Percentiles rank a stretch among this genome's conserved stretches.
phyloP scores from a whole-genome alignment of 1,139 yeast species.

The Groenewaldozyma sp. region DNA sequence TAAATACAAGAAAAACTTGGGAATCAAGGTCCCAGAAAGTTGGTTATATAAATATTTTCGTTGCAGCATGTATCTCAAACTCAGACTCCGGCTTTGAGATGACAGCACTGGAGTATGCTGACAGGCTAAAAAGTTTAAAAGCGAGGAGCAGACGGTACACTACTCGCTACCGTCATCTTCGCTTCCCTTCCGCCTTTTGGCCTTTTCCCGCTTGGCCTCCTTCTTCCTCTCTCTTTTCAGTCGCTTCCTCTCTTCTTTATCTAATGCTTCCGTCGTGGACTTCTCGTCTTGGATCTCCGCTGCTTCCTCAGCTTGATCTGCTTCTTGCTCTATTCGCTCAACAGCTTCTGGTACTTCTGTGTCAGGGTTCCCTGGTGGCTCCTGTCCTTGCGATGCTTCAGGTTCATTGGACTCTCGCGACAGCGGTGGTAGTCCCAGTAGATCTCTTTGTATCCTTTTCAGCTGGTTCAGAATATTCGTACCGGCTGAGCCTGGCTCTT shows the following conservation, averaged over 20 bases:
- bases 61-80: too few species aligned
- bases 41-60: too few species aligned
- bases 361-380: neutral
- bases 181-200: constrained; percentile 4
- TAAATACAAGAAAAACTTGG: too few species aligned
- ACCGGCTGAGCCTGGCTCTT: constrained; percentile 7
- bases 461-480: constrained; percentile 46
- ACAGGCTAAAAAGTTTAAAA: too few species aligned
- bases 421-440: constrained; percentile 65
- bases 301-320: constrained; percentile 3
- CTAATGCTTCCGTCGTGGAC: constrained; percentile 12
- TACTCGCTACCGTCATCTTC: too few species aligned
- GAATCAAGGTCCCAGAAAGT: too few species aligned
- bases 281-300: constrained; percentile 5
- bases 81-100: too few species aligned
- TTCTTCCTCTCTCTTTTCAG: constrained; percentile 35
- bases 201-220: constrained; percentile 23
- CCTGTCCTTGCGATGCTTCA: constrained; percentile 4
- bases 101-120: too few species aligned
- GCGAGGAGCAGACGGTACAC: too few species aligned
- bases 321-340: constrained; percentile 4
- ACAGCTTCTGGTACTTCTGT: constrained; percentile 4
- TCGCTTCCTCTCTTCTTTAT: constrained; percentile 30
- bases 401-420: constrained; percentile 6
- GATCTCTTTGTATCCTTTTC: constrained; percentile 57